phyloP scores from a whole-genome alignment of 2,329 filamentous ascomycete species.

The Cladorrhinum sp. region DNA sequence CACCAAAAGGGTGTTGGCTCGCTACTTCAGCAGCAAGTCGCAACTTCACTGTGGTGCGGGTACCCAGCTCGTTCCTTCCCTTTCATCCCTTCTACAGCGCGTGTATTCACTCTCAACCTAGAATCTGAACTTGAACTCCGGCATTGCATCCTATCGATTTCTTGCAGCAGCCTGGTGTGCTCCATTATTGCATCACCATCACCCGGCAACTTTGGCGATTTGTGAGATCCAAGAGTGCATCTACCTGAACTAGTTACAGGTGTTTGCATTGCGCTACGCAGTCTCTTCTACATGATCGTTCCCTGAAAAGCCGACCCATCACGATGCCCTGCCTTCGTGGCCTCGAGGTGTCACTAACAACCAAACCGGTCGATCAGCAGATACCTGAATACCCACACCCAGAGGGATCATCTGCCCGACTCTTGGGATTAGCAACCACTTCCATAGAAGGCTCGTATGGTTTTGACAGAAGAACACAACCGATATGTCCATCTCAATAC shows the following conservation, averaged over 20 bases:
- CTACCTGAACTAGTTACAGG: neutral
- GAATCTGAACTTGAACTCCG: neutral
- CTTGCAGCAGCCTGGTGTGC: neutral
- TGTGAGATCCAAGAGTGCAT: neutral
- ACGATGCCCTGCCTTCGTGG: constrained; percentile 50
- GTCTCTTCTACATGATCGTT: neutral
- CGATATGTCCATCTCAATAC: neutral
- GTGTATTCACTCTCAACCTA: neutral
- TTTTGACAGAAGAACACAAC: neutral
- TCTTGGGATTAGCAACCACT: neutral
- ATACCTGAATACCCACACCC: constrained; percentile 56
- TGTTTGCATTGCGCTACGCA: neutral
- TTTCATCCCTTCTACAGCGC: neutral
- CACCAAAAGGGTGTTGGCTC: neutral
- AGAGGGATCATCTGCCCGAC: constrained; percentile 44
- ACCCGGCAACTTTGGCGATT: neutral
- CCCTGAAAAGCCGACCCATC: neutral
- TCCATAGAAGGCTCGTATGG: neutral
- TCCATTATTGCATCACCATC: neutral
- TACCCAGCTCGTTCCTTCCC: neutral
- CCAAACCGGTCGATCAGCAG: constrained; percentile 34
- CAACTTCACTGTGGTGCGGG: neutral
- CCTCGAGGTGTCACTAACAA: constrained; percentile 44
- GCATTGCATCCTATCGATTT: neutral
- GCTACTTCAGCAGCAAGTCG: neutral